phyloP scores from a whole-genome alignment of 208 protist species.

The Wallacemonas sp. region DNA sequence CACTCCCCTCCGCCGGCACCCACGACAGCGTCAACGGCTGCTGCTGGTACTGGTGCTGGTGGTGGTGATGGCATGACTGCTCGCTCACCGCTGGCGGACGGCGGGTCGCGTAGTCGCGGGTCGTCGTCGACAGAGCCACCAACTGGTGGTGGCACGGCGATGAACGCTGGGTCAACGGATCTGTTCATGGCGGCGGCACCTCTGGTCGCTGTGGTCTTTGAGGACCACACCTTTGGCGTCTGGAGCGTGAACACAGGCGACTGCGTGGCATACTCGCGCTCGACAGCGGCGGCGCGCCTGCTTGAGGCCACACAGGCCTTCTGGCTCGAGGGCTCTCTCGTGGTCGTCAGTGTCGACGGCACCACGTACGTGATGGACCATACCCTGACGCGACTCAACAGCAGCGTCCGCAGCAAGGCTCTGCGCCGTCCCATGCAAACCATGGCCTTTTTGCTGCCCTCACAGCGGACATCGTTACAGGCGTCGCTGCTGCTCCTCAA shows the following conservation, averaged over 20 bases:
- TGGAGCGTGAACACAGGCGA: constrained; percentile 60
- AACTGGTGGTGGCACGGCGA: background rate
- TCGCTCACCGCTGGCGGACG: too few species aligned
- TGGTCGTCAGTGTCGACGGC: constrained; percentile 54
- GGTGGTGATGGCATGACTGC: too few species aligned
- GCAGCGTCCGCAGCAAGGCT: constrained; percentile 51
- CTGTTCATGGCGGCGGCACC: background rate
- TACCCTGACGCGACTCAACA: constrained; percentile 57
- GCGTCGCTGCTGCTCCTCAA: constrained; percentile 24
- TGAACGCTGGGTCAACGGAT: background rate
- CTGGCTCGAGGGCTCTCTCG: constrained; percentile 49
- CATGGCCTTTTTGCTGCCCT: constrained; percentile 70
- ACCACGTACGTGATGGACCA: constrained; percentile 58
- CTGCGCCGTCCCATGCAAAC: constrained; percentile 72
- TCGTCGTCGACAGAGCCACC: background rate
- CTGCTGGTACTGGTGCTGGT: too few species aligned
- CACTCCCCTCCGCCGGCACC: background rate
- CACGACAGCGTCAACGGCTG: background rate
- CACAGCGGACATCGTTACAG: constrained; percentile 73
- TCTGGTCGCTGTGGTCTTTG: constrained; percentile 36
- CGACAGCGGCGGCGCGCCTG: constrained; percentile 18
- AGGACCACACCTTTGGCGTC: constrained; percentile 50
- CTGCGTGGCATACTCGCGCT: constrained; percentile 42
- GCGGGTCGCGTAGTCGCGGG: background rate
- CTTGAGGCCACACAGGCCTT: constrained; percentile 25